Evolutionary conservation across 2,329 filamentous ascomycete genomes (phyloP).

Genomic region (Fusarium sterilihyphosum): DNA sequence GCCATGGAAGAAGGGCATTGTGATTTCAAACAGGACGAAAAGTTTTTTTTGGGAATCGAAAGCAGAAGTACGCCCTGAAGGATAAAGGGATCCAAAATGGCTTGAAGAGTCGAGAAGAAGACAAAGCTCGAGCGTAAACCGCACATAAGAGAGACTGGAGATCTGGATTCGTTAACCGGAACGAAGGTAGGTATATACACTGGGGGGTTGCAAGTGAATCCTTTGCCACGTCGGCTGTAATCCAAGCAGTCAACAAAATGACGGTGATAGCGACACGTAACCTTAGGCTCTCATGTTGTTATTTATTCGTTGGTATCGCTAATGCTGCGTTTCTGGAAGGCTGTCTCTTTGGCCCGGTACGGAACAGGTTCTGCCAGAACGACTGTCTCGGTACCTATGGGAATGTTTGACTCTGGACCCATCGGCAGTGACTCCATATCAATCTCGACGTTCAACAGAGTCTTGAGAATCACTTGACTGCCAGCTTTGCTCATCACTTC

Average conservation of each 20-base stretch:
- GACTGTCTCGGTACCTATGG: slow-evolving; percentile 83
- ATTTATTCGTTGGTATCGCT: not conserved
- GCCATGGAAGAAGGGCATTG: not conserved
- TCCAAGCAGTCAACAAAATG: not conserved
- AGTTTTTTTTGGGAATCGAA: no score
- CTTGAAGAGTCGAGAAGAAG: not conserved
- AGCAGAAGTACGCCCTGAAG: no score
- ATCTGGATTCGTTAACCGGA: not conserved
- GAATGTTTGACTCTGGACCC: slow-evolving; percentile 78
- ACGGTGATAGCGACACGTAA: not conserved
- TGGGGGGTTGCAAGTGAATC: not conserved
- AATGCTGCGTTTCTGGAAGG: not conserved
- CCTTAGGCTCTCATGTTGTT: not conserved
- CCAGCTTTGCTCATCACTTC: slow-evolving; percentile 95
- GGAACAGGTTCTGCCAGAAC: slow-evolving; percentile 76
- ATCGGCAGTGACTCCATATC: slow-evolving; percentile 87
- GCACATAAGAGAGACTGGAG: not conserved
- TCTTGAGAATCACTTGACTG: slow-evolving; percentile 81
- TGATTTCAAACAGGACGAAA: not conserved
- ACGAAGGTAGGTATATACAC: not conserved
- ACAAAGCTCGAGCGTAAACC: not conserved
- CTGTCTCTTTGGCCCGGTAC: slow-evolving; percentile 38
- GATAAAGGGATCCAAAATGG: not conserved
- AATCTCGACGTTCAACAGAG: slow-evolving; percentile 78
- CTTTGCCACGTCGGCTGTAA: not conserved